These are phyloP conservation scores for Pelomyxa schiedti DNA, from an alignment of 78 protist genomes.

Conservation along the genomic window DNA sequence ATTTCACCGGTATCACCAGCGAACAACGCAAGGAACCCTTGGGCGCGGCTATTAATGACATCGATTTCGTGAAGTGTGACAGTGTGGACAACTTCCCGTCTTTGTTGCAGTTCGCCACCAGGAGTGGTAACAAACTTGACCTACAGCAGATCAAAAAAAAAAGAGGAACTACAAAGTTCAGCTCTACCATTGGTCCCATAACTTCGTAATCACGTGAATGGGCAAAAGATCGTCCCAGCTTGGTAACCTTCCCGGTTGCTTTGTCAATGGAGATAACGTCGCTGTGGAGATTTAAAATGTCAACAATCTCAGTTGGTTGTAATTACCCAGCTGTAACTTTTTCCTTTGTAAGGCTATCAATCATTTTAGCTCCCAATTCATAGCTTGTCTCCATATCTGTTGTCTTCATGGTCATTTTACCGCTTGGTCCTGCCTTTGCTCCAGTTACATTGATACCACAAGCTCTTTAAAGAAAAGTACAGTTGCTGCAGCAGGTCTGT, in stretches of 20 bases:
- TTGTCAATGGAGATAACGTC: constrained; percentile 96
- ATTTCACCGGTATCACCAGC: constrained; percentile 95
- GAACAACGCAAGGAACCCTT: constrained; percentile 92
- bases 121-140: constrained; percentile 86
- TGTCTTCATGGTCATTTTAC: constrained; percentile 96
- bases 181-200: constrained; percentile 48
- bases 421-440: constrained; percentile 79
- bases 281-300: constrained; percentile 9
- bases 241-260: constrained; percentile 87
- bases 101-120: constrained; percentile 87
- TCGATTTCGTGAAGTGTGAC: constrained; percentile 96
- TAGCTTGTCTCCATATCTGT: constrained; percentile 99
- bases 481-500: constrained; percentile 63
- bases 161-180: not conserved
- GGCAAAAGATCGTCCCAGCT: constrained; percentile 88
- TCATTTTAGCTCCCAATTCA: constrained; percentile 97
- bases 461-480: too few relatives aligned
- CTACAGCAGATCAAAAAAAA: not conserved
- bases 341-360: constrained; percentile 92
- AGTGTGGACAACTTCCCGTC: constrained; percentile 88
- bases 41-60: constrained; percentile 92
- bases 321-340: constrained; percentile 70
- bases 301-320: too few relatives aligned
- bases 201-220: constrained; percentile 91
- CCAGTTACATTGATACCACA: too few relatives aligned